phyloP scores from a whole-genome alignment of 768 basidiomycete species.

The Boletus vermiculosoides region DNA sequence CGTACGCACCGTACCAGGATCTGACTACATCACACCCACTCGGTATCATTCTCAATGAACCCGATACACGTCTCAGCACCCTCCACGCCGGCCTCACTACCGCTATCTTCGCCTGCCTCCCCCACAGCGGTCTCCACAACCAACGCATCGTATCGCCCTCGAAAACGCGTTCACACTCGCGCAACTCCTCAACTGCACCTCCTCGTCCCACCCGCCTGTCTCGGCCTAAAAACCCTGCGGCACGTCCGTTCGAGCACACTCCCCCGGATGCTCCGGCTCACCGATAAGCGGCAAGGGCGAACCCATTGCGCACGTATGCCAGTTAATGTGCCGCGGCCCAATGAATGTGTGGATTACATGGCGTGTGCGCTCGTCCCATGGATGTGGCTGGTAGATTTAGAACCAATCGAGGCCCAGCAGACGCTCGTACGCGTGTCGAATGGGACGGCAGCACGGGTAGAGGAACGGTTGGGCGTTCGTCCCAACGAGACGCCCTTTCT shows the following conservation, averaged over 20 bases:
- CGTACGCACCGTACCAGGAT: not conserved
- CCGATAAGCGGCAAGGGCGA: conserved; percentile 48
- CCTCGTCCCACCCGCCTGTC: conserved; percentile 67
- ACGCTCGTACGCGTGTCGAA: conserved; percentile 47
- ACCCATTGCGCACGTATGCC: conserved; percentile 48
- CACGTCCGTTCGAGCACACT: conserved; percentile 57
- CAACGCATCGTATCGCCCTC: conserved; percentile 82
- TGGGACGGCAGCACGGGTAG: conserved; percentile 38
- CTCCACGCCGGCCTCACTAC: conserved; percentile 28
- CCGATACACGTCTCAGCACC: conserved; percentile 1
- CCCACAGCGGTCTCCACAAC: conserved; percentile 84
- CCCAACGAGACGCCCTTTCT: conserved; percentile 44
- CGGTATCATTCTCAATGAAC: conserved; percentile 26
- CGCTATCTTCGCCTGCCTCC: conserved; percentile 68
- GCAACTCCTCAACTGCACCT: conserved; percentile 39
- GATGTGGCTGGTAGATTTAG: conserved; percentile 65
- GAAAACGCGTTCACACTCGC: conserved; percentile 80
- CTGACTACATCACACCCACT: not conserved
- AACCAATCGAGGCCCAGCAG: conserved; percentile 38
- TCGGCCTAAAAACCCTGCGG: conserved; percentile 56
- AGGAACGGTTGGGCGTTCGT: conserved; percentile 25
- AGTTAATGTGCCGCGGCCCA: conserved; percentile 35
- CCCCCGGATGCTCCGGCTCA: conserved; percentile 42
- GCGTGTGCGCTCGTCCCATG: conserved; percentile 66
- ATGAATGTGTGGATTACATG: conserved; percentile 43